Evolutionary conservation across 169 alveolate genomes (phyloP), one percentile per base, ranked within the genome.

Genomic region (Eimeria praecox): DNA sequence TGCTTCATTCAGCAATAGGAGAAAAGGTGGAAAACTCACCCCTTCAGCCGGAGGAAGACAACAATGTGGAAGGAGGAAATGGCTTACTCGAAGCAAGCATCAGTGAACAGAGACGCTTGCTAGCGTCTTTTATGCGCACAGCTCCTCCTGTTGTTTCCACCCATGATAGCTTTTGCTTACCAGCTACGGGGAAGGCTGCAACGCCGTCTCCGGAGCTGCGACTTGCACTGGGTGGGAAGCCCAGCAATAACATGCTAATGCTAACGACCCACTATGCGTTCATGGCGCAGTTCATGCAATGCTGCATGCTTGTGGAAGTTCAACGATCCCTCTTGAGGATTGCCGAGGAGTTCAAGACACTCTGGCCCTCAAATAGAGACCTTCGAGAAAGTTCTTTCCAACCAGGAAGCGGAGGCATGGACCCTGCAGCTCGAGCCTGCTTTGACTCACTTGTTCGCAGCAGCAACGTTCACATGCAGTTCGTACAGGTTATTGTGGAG

Each of bases 241-340:
- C 78, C 42, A 59, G 49, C 42, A 87, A 62, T 66, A 64, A 49
- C 64, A 54, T 93, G 75, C 94, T 93, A 75, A 88, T 66, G 66
- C 89, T 93, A 18, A 64, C 93, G 6, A 66, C 96, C 54, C 96
- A 93, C 80, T 93, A 93, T 71, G 66, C 93, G 42, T 93, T 93
- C 69, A 93, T 93, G 96, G 92, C 96, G 38, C 96, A 93, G 94
- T 93, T 93, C 94, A 93, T 93, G 96, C 96, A 93, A 85, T 93
- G 96, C 30, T 59, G 88, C 71, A 93, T 93, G 96, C 94, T 93
- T 18, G 83, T 93, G 71, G 96, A 93, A 82, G 94, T 93, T 35
- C 96, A 93, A 69, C 93, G 90, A 66, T 69, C 94, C 49, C 77
- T 93, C 24, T 59, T 93, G 62, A 69, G 89, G 64, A 66, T 87